Base-by-base conservation (phyloP, 2,329 filamentous ascomycete genomes). In the Lasiodiplodia sp. region DNA sequence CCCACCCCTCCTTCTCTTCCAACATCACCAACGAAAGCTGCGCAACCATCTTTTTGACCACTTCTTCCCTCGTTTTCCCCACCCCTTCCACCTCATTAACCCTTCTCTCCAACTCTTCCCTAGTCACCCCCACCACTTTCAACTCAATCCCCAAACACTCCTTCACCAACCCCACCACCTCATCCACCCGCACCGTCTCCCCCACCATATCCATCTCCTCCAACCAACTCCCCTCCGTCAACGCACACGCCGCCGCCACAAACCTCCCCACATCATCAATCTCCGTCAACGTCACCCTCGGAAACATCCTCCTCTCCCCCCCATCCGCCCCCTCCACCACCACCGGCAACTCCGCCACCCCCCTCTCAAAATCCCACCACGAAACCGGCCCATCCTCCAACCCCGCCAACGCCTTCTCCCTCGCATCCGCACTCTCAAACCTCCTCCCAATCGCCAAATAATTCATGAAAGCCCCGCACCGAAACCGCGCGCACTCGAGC, bases 381-480 rank as follows among this genome's bases (percentile, higher is more conserved):
- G n/a, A n/a, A n/a, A 69, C 69, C 40, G 67, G 70, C 31, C 68
- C 69, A n/a, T 74, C 71, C 44, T 70, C 68, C 25, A 76, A 65
- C 28, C 74, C 73, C 28, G 73, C 71, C 49, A 74, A 56, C 37
- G 74, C 74, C 38, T 72, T 70, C 40, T 70, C 69, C 56, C 73
- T 64, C 37, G 72, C 67, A 14, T 67, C 66, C 18, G 66, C 69
- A 7, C 14, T 11, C 4, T n/a, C 18, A 28, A 58, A 67, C 25
- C 2, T 2, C 38, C 65, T 12, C 3, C 76, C 77, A 52, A 77
- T 72, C 5, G 71, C 78, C 4, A 80, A 70, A 65, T 79, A 78
- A 49, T 79, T 78, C 77, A 80, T 78, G 65, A 79, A 79, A 60
- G 75, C 70, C 11, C 79, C 79, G 49, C 72, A 73, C 21, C 73